Percentiles rank a stretch among this genome's conserved stretches.
These are phyloP conservation scores for Eimeria sp. DNA, from an alignment of 169 alveolate genomes.

Conservation along the genomic window DNA sequence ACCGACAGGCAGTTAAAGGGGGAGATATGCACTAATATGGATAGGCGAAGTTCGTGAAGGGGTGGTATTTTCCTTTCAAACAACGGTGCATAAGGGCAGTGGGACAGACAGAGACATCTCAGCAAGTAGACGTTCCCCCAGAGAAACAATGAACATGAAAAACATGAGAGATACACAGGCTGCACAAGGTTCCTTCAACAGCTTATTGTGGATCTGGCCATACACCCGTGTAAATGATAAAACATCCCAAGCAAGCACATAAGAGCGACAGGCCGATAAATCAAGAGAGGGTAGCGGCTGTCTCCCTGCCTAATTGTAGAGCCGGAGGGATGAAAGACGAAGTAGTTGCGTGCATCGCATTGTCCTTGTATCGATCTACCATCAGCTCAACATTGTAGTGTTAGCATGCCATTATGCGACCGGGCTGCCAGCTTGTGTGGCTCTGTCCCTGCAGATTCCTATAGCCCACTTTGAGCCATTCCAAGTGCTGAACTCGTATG, in stretches of 20 bases:
- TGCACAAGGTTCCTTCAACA: not conserved
- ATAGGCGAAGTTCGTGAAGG: not conserved
- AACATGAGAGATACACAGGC: not conserved
- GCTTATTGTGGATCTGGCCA: too few species aligned
- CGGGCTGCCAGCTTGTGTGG: not conserved
- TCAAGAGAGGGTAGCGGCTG: too few species aligned
- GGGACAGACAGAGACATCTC: not conserved
- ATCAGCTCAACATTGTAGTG: not conserved
- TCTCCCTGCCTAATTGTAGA: too few species aligned
- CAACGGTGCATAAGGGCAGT: not conserved
- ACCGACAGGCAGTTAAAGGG: not conserved
- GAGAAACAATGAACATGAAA: not conserved
- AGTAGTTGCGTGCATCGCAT: too few species aligned
- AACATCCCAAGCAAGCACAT: too few species aligned
- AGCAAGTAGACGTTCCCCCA: not conserved
- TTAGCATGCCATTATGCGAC: not conserved
- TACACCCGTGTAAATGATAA: too few species aligned
- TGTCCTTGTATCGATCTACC: too few species aligned
- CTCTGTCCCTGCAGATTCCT: conserved; percentile 22
- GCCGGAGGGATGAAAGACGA: too few species aligned
- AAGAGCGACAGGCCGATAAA: too few species aligned
- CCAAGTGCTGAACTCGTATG: conserved; percentile 77
- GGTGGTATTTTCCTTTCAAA: too few species aligned
- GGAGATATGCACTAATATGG: not conserved
- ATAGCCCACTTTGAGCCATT: conserved; percentile 33